These are phyloP conservation scores for Fusarium pseudonygamai DNA, from an alignment of 2,329 filamentous ascomycete species.

Conservation along the genomic window DNA sequence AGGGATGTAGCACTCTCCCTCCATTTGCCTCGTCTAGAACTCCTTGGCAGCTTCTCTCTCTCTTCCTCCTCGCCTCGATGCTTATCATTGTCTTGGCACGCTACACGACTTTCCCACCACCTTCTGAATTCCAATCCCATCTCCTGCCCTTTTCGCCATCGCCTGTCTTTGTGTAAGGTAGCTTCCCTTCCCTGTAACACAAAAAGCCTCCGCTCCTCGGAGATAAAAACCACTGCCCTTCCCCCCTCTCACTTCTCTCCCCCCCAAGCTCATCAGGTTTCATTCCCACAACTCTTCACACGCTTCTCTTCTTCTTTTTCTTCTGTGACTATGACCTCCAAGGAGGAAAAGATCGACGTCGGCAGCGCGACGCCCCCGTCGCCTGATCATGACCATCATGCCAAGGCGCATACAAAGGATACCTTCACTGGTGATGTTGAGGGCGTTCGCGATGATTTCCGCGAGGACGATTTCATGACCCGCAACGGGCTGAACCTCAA, in stretches of 20 bases:
- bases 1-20: background rate
- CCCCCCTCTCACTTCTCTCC: background rate
- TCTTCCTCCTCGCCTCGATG: background rate
- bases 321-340: slow-evolving; percentile 20
- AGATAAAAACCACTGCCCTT: slow-evolving; percentile 26
- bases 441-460: slow-evolving; percentile 33
- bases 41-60: slow-evolving; percentile 13
- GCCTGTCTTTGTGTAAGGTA: background rate
- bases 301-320: background rate
- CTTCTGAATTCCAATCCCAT: background rate
- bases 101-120: background rate
- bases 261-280: background rate
- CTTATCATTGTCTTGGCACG: slow-evolving; percentile 33
- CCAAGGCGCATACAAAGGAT: slow-evolving; percentile 18
- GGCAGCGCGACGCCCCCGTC: slow-evolving; percentile 28
- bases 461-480: slow-evolving; percentile 42
- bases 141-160: slow-evolving; percentile 42
- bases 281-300: background rate
- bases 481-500: slow-evolving; percentile 42
- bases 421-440: background rate
- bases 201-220: background rate
- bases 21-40: slow-evolving; percentile 9
- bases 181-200: background rate
- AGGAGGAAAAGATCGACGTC: slow-evolving; percentile 36
- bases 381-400: background rate